phyloP scores from a whole-genome alignment of 768 basidiomycete genomes.

The Phallus indusiatus region DNA sequence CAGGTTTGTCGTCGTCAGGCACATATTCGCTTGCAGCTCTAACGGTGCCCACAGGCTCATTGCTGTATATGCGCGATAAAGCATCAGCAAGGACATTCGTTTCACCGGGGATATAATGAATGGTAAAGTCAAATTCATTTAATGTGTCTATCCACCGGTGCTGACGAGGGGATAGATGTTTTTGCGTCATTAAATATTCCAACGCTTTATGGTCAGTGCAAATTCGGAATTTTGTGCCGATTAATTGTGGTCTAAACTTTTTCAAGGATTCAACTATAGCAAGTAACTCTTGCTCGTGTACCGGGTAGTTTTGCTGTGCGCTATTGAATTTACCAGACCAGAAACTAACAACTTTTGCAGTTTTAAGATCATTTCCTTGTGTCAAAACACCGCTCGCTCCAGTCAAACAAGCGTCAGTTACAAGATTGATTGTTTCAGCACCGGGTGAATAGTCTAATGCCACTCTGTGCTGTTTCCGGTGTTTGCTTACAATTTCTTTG shows the following conservation, averaged over 20 bases:
- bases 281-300: constrained; percentile 17
- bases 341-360: constrained; percentile 21
- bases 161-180: background rate
- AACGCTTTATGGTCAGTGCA: constrained; percentile 31
- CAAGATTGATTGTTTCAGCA: constrained; percentile 18
- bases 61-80: constrained; percentile 12
- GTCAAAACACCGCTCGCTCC: constrained; percentile 22
- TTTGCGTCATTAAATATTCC: constrained; percentile 19
- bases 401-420: constrained; percentile 24
- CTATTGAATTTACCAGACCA: constrained; percentile 28
- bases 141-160: constrained; percentile 3
- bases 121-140: constrained; percentile 4
- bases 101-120: constrained; percentile 4
- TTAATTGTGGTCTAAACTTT: constrained; percentile 9
- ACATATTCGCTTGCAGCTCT: constrained; percentile 17
- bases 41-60: constrained; percentile 16
- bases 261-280: constrained; percentile 23
- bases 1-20: background rate
- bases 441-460: background rate
- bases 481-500: constrained; percentile 9
- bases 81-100: constrained; percentile 2
- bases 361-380: constrained; percentile 21
- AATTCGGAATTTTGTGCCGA: constrained; percentile 19
- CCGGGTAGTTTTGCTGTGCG: constrained; percentile 32
- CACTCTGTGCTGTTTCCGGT: background rate